A percentile compares a stretch with the other conserved stretches of the same genome.
Evolutionary conservation across 2,329 filamentous ascomycete species (phyloP).

Genomic region (Akanthomyces lecanii): DNA sequence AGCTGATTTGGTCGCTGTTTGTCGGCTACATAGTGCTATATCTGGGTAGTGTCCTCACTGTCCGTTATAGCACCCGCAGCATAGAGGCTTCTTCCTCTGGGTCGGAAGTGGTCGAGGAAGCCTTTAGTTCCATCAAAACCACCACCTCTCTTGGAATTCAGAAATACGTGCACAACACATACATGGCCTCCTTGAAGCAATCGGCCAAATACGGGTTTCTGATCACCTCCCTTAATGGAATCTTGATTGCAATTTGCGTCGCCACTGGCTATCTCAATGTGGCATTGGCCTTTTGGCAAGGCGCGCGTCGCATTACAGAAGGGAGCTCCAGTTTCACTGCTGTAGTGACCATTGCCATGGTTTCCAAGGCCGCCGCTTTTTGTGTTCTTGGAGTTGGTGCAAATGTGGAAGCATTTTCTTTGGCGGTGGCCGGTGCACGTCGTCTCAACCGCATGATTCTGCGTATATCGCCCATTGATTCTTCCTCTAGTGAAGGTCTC

Average conservation of each 20-base stretch:
- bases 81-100: neutral
- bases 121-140: conserved; percentile 34
- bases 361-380: conserved; percentile 14
- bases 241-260: conserved; percentile 31
- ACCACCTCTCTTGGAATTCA: conserved; percentile 37
- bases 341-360: conserved; percentile 25
- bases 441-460: conserved; percentile 35
- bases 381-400: conserved; percentile 16
- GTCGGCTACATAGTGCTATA: neutral
- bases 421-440: conserved; percentile 31
- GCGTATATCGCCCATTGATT: conserved; percentile 30
- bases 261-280: conserved; percentile 34
- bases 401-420: conserved; percentile 28
- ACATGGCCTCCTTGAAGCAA: conserved; percentile 21
- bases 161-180: conserved; percentile 30
- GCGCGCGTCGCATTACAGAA: conserved; percentile 29
- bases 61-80: neutral
- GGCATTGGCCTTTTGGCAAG: conserved; percentile 38
- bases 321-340: conserved; percentile 33
- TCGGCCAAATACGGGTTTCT: conserved; percentile 25
- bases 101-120: conserved; percentile 32
- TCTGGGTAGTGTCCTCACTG: neutral
- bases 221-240: conserved; percentile 31
- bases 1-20: neutral
- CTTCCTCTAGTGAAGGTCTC: conserved; percentile 23